These are phyloP conservation scores for Pseudogymnoascus sp. DNA, from an alignment of 2,329 filamentous ascomycete genomes.

Conservation along the genomic window DNA sequence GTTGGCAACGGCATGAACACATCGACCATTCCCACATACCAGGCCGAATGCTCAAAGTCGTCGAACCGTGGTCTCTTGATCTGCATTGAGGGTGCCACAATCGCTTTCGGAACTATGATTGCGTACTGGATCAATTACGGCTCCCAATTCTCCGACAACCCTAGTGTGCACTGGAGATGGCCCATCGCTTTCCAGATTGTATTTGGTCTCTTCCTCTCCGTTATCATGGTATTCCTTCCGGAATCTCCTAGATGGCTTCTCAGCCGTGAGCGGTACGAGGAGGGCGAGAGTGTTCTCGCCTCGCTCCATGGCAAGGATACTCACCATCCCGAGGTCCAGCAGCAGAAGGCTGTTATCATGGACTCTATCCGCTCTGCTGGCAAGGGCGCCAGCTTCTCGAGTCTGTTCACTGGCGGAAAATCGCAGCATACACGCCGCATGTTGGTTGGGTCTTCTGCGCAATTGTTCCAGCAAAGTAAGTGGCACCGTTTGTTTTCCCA, in stretches of 20 bases:
- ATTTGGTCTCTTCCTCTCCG: slow-evolving; percentile 45
- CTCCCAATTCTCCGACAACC: slow-evolving; percentile 73
- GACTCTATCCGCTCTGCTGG: slow-evolving; percentile 41
- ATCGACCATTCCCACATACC: slow-evolving; percentile 88
- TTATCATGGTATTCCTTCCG: slow-evolving; percentile 70
- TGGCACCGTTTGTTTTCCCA: too few species aligned
- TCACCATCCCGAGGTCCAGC: slow-evolving; percentile 40
- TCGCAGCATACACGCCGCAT: slow-evolving; percentile 43
- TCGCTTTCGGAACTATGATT: slow-evolving; percentile 3
- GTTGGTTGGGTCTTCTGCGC: slow-evolving; percentile 19
- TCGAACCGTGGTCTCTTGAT: slow-evolving; percentile 93
- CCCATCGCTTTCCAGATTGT: slow-evolving; percentile 82
- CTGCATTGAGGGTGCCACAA: slow-evolving; percentile 62
- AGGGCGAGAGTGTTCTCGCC: slow-evolving; percentile 13
- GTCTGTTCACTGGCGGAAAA: slow-evolving; percentile 40
- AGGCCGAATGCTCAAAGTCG: slow-evolving; percentile 91
- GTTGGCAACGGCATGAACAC: slow-evolving; percentile 82
- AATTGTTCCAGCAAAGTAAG: slow-evolving; percentile 40
- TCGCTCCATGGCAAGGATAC: slow-evolving; percentile 19
- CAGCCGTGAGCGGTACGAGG: not conserved
- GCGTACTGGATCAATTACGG: slow-evolving; percentile 87
- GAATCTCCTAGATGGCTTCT: slow-evolving; percentile 90
- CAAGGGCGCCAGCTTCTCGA: slow-evolving; percentile 26
- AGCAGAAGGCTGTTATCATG: slow-evolving; percentile 44
- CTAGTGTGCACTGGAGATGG: slow-evolving; percentile 72